Evolutionary conservation across 108 stramenopile species (phyloP).

Genomic region (Ochromonas danica): DNA sequence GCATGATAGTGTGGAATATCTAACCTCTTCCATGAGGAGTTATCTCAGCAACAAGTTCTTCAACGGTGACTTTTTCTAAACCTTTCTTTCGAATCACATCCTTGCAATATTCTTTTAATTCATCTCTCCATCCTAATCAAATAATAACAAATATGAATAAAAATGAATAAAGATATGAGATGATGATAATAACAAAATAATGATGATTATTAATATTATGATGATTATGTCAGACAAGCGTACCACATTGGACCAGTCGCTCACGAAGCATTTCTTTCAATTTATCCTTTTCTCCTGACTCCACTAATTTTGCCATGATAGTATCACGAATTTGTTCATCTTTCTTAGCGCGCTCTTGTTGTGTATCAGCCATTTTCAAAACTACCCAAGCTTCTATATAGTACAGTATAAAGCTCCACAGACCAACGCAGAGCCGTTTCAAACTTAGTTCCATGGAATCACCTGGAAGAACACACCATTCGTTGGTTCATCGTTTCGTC

Average conservation of each 20-base stretch:
- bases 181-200: no score
- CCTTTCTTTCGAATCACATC: slow-evolving; percentile 67
- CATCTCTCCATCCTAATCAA: slow-evolving; percentile 71
- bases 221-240: no score
- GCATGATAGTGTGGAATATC: no score
- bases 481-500: no score
- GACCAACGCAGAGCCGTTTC: no score
- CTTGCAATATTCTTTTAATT: slow-evolving; percentile 62
- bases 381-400: no score
- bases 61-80: slow-evolving; percentile 67
- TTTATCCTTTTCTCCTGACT: slow-evolving; percentile 65
- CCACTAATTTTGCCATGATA: slow-evolving; percentile 63
- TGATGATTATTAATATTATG: no score
- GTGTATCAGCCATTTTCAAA: slow-evolving; percentile 22
- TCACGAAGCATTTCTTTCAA: slow-evolving; percentile 63
- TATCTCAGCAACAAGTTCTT: slow-evolving; percentile 66
- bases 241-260: slow-evolving; percentile 65
- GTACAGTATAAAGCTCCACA: no score
- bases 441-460: no score
- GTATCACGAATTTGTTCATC: slow-evolving; percentile 54
- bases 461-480: no score
- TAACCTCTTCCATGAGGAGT: slow-evolving; percentile 63
- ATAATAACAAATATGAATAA: no score
- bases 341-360: slow-evolving; percentile 8
- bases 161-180: no score